phyloP scores from a whole-genome alignment of 106 monocot species.

The Narthecium ossifragum region DNA sequence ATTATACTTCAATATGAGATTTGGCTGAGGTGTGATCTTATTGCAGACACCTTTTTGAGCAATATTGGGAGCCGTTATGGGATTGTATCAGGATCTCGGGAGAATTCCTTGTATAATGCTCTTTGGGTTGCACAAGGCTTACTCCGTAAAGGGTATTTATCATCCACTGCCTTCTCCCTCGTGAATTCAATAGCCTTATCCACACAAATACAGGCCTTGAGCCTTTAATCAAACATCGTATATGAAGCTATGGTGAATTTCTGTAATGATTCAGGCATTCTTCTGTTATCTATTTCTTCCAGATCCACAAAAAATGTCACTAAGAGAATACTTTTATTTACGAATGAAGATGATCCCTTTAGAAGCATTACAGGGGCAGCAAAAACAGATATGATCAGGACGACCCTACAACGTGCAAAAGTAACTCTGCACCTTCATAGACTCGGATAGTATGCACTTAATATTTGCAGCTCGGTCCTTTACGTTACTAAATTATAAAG shows the following conservation, averaged over 20 bases:
- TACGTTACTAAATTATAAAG: background rate
- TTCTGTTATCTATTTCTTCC: slow-evolving; percentile 4
- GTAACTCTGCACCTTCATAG: slow-evolving; percentile 20
- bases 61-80: slow-evolving; percentile 72
- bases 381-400: slow-evolving; percentile 90
- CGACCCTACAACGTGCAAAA: slow-evolving; percentile 79
- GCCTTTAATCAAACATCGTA: too few species aligned
- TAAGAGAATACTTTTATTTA: slow-evolving; percentile 80
- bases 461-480: background rate
- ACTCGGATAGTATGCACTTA: background rate
- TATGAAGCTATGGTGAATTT: too few species aligned
- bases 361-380: slow-evolving; percentile 43
- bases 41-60: slow-evolving; percentile 53
- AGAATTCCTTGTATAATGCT: slow-evolving; percentile 89
- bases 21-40: too few species aligned
- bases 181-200: background rate
- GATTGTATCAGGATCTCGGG: slow-evolving; percentile 54
- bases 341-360: slow-evolving; percentile 97
- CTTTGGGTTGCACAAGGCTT: slow-evolving; percentile 94
- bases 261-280: background rate
- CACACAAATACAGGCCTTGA: too few species aligned
- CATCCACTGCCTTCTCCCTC: background rate
- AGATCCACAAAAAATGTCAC: slow-evolving; percentile 58
- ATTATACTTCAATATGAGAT: too few species aligned
- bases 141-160: slow-evolving; percentile 71